Conservation (phyloP, 164 flowering plant species). For the Taxillus chinensis region DNA sequence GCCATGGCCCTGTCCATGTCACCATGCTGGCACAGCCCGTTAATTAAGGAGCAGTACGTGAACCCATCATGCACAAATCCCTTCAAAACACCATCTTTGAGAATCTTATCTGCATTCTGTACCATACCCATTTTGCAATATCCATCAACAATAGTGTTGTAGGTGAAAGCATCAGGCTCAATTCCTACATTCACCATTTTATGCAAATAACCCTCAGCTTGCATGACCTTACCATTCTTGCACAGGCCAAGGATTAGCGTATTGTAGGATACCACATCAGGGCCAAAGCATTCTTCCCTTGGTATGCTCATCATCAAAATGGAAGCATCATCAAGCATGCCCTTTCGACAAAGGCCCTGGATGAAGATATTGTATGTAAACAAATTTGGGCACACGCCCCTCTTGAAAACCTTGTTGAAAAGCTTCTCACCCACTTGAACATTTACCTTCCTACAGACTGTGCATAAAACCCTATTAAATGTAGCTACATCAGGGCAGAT, state of each 20-base stretch:
- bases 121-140: slow-evolving; percentile 63
- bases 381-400: slow-evolving; percentile 60
- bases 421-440: slow-evolving; percentile 58
- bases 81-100: slow-evolving; percentile 51
- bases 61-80: slow-evolving; percentile 71
- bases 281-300: slow-evolving; percentile 30
- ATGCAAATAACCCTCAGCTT: slow-evolving; percentile 59
- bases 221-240: slow-evolving; percentile 42
- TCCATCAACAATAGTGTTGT: slow-evolving; percentile 67
- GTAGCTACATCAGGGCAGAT: slow-evolving; percentile 51
- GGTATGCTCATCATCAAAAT: slow-evolving; percentile 32
- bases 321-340: slow-evolving; percentile 32
- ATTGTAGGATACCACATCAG: slow-evolving; percentile 79
- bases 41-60: slow-evolving; percentile 64
- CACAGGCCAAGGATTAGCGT: slow-evolving; percentile 73
- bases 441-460: slow-evolving; percentile 54
- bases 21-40: slow-evolving; percentile 63
- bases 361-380: slow-evolving; percentile 69
- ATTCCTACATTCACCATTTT: slow-evolving; percentile 72
- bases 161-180: slow-evolving; percentile 67
- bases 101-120: slow-evolving; percentile 51
- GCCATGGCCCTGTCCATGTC: slow-evolving; percentile 53
- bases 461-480: slow-evolving; percentile 69
- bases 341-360: slow-evolving; percentile 58
- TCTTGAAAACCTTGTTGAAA: slow-evolving; percentile 62